Evolutionary conservation across 257 asterid species (phyloP).

Genomic region (Petunia axillaris): DNA sequence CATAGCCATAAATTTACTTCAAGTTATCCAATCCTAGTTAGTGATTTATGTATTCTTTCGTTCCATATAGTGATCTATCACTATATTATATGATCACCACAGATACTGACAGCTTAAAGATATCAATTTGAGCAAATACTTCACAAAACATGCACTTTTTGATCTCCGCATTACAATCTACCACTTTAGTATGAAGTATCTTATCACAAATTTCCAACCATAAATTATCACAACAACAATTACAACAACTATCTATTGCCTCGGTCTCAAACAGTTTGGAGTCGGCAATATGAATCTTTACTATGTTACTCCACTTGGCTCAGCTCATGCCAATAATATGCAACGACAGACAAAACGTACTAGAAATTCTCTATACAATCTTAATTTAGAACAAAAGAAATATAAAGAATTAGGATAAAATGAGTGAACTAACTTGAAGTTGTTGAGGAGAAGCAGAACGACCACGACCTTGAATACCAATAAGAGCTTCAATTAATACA

Average conservation of each 20-base stretch:
- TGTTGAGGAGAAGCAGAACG: slow-evolving; percentile 72
- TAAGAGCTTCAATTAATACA: slow-evolving; percentile 65
- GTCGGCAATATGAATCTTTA: too few relatives aligned
- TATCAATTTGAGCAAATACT: neutral
- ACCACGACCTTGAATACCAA: slow-evolving; percentile 93
- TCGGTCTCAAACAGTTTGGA: too few relatives aligned
- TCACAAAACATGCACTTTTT: neutral
- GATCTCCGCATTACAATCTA: neutral
- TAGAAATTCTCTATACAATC: too few relatives aligned
- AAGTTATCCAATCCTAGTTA: neutral
- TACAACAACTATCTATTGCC: too few relatives aligned
- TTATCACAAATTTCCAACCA: too few relatives aligned
- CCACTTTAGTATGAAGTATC: too few relatives aligned
- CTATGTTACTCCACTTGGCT: too few relatives aligned
- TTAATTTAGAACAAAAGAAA: neutral
- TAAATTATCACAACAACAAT: neutral
- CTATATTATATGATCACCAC: neutral
- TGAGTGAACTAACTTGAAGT: slow-evolving; percentile 51
- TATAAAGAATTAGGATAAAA: neutral
- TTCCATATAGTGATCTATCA: neutral
- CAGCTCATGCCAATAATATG: too few relatives aligned
- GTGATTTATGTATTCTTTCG: neutral
- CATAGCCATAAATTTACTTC: slow-evolving; percentile 10
- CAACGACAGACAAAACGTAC: too few relatives aligned
- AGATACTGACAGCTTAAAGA: neutral